Evolutionary conservation across 2,329 filamentous ascomycete genomes (phyloP), one percentile per base, ranked within the genome.

Genomic region (Diaporthe vaccinii): DNA sequence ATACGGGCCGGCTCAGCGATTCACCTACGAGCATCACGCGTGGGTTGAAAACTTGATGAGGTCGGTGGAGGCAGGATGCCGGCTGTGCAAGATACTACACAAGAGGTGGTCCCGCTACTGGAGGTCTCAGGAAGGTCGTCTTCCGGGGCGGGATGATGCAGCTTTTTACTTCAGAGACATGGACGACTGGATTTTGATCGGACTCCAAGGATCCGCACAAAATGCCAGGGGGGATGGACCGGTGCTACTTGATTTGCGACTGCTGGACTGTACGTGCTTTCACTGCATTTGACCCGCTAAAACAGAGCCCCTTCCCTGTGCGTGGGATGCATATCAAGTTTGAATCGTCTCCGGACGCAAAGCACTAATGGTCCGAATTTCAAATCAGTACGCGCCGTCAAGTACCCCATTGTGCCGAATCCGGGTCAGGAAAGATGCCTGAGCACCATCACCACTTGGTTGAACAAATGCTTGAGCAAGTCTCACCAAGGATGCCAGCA

Each of bases 31-130:
- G 25, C 68, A 71, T 55, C 68, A 71, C 20, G 0, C 25, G 20
- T 71, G 53, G 7, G 4, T 25, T 3, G 53, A 44, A 34, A 36
- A 22, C 6, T 28, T 71, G n/a, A 20, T 4, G 17, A 36, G 46
- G 14, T 59, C 53, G 12, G 53, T 34, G 5, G 5, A n/a, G 5
- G 25, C 51, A 49, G 68, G 68, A 44, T 71, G 68, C 22, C 36
- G n/a, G 4, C 17, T 71, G 5, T 71, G 53, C 39, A 46, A 41
- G 20, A 71, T 58, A n/a, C 28, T 71, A 20, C 6, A 71, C n/a
- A 39, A 44, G 57, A 44, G 68, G n/a, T 71, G 36, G 67, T 41
- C 53, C 2, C 34, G 36, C 5, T 71, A 71, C 20, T 46, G 36
- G 12, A 65, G n/a, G 25, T 25, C 41, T 36, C 22, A 20, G 20